phyloP scores from a whole-genome alignment of 805 yeast genomes.

The Kluyveromyces wickerhamii region DNA sequence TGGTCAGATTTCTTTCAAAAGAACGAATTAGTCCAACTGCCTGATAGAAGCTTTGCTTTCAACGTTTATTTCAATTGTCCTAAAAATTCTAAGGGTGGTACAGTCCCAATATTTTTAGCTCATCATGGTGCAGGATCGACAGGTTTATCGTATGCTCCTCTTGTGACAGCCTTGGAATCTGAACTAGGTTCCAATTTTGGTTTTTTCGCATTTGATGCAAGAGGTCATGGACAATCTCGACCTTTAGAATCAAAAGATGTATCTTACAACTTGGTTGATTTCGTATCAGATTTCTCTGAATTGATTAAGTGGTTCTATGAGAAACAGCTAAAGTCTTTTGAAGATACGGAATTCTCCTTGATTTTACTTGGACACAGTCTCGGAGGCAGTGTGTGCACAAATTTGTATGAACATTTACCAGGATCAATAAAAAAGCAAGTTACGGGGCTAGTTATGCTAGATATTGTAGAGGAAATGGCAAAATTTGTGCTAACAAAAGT shows the following conservation, averaged over 20 bases:
- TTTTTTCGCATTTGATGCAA: conserved; percentile 61
- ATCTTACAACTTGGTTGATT: conserved; percentile 39
- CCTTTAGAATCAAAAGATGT: conserved; percentile 18
- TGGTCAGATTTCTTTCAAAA: conserved; percentile 23
- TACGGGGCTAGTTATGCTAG: conserved; percentile 71
- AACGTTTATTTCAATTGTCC: conserved; percentile 58
- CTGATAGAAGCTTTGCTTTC: conserved; percentile 27
- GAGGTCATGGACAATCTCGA: conserved; percentile 72
- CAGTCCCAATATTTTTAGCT: conserved; percentile 55
- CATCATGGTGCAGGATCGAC: conserved; percentile 97
- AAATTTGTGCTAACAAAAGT: conserved; percentile 58
- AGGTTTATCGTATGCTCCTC: conserved; percentile 62
- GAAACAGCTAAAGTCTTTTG: conserved; percentile 8
- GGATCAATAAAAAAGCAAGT: conserved; percentile 25
- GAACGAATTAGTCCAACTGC: conserved; percentile 11
- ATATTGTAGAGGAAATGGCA: conserved; percentile 93
- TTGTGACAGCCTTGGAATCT: conserved; percentile 33
- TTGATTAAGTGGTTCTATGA: conserved; percentile 37
- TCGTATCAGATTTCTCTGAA: conserved; percentile 50
- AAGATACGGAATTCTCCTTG: conserved; percentile 26
- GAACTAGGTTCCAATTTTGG: conserved; percentile 44
- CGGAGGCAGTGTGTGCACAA: conserved; percentile 81
- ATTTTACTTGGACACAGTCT: conserved; percentile 82
- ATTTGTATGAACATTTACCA: conserved; percentile 31
- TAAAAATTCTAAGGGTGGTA: conserved; percentile 11